Evolutionary conservation across 2,329 filamentous ascomycete genomes (phyloP), one percentile per base, ranked within the genome.

Genomic region (Seiridium unicorne): DNA sequence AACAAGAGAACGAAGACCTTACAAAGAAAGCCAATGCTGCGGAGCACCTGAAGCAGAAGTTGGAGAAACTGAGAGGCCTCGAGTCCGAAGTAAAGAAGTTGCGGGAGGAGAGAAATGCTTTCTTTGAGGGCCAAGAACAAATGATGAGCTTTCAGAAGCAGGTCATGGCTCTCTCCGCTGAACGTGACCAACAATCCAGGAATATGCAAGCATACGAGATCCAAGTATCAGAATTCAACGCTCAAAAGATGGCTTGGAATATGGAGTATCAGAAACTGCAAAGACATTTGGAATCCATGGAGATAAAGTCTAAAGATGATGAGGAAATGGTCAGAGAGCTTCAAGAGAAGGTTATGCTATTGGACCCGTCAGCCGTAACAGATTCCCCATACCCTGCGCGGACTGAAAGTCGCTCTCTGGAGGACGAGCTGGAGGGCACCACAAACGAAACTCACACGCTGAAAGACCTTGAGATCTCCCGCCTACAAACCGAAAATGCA

Each of bases 21-120:
- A 78, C 81, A 56, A 86, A 85, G 69, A 87, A 86, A 66, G 85
- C 86, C 62, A 89, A 89, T 64, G 85, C 80, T 58, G 84, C 83
- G 6, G 86, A 88, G 58, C 79, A 86, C 60, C 84, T 85, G 68
- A 84, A 85, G 70, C 84, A 86, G 70, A 88, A 89, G 72, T 77
- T 89, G 11, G 84, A 86, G 67, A 78, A 79, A 11, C 80, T 84
- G 66, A 83, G 82, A 60, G 75, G 79, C 18, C 74, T 86, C 40
- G 83, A 84, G 61, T 81, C 78, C 58, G 84, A 88, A 64, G 80
- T 86, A 53, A 77, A 82, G 57, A 78, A 80, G 40, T 75, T 88
- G 5, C 79, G 82, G 60, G 82, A 82, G 61, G 83, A 85, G 66
- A 79, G 82, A 61, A 79, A 81, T 40, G 80, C 84, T 62, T 72